Evolutionary conservation across 2,329 filamentous ascomycete species (phyloP).

Genomic region (Ceratocystis albifundus): DNA sequence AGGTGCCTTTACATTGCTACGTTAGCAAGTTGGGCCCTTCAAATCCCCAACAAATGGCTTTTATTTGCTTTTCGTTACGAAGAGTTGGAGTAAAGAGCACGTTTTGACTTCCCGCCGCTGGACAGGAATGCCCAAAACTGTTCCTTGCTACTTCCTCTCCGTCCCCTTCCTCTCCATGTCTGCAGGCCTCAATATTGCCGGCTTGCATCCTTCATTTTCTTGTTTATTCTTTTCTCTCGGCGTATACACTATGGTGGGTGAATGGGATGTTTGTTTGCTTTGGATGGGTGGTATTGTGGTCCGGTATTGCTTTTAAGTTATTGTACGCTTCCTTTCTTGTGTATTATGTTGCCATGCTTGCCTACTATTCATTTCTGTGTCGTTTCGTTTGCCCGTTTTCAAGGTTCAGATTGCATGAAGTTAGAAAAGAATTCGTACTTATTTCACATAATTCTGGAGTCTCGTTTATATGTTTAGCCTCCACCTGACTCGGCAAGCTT

Average conservation of each 20-base stretch:
- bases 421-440: neutral
- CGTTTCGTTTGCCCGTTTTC: neutral
- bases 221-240: conserved; percentile 16
- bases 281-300: neutral
- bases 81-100: neutral
- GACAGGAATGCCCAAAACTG: neutral
- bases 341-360: neutral
- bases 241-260: conserved; percentile 22
- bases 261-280: neutral
- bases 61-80: too few relatives aligned
- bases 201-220: neutral
- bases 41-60: too few relatives aligned
- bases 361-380: neutral
- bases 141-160: neutral
- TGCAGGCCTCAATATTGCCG: neutral
- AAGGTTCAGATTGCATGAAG: neutral
- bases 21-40: too few relatives aligned
- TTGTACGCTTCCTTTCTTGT: neutral
- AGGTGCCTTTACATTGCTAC: too few relatives aligned
- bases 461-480: too few relatives aligned
- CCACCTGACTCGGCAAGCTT: too few relatives aligned
- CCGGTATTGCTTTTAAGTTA: neutral
- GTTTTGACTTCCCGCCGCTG: neutral
- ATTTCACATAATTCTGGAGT: neutral
- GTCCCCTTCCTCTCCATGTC: neutral